Conservation (phyloP, 2,329 filamentous ascomycete species). For the Paecilomyces formosus region DNA sequence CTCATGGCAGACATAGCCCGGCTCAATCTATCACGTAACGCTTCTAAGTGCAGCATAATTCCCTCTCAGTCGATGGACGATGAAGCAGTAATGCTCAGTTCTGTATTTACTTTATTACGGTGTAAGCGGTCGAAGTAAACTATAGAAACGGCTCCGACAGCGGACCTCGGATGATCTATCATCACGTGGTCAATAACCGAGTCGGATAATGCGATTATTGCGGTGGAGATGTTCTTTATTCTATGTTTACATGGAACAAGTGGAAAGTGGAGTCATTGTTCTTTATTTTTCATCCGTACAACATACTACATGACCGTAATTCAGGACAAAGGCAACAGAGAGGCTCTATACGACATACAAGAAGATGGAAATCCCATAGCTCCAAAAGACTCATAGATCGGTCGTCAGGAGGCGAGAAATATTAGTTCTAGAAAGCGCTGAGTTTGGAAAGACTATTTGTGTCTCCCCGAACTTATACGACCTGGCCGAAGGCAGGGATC, state of each 20-base stretch:
- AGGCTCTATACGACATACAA: background rate
- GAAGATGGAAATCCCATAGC: background rate
- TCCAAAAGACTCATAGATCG: background rate
- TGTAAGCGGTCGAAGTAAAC: background rate
- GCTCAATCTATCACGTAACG: slow-evolving; percentile 6
- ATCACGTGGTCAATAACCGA: slow-evolving; percentile 1
- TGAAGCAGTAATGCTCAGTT: too few relatives aligned
- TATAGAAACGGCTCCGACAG: background rate
- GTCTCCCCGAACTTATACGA: slow-evolving; percentile 38
- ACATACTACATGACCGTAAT: background rate
- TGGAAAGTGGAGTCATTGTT: slow-evolving; percentile 1
- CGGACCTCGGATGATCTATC: background rate
- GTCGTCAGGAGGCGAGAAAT: background rate
- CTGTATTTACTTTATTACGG: too few relatives aligned
- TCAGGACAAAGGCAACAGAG: slow-evolving; percentile 1
- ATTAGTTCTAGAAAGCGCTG: background rate
- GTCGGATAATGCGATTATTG: background rate
- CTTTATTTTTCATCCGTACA: background rate
- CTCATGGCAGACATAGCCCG: slow-evolving; percentile 2
- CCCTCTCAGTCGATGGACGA: too few relatives aligned
- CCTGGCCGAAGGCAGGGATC: slow-evolving; percentile 81
- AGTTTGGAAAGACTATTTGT: background rate
- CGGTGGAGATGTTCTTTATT: too few relatives aligned
- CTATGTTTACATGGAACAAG: background rate
- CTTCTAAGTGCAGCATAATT: background rate